Evolutionary conservation across 176 grass and related monocot genomes (phyloP), one percentile per base, ranked within the genome.

Genomic region (Oryza rufipogon): DNA sequence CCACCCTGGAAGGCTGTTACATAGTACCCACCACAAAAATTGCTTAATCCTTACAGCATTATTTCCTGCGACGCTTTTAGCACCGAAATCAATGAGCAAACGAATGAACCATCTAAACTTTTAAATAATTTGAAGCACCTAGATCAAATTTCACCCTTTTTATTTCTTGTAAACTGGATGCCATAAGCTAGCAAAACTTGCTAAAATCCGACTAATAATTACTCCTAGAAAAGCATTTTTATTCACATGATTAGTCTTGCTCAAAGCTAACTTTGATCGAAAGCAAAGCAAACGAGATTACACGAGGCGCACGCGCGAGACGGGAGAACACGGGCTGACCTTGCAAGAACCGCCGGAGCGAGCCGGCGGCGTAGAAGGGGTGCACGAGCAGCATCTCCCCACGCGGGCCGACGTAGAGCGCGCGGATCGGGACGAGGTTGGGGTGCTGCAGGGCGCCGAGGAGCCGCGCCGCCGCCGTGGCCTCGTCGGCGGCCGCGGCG

Each of bases 351-450:
- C 77, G 91, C 5, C 92, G 84, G 47, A 98, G 96, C 56, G 88
- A 93, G 22, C 91, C 91, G 68, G 96, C 93, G 30, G 89, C 91
- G 78, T 93, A 98, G 85, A 95, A 95, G 0, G 93, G 96, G 65
- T 95, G 95, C 11, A 93, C 95, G 30, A 98, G 88, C 78, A 98
- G 90, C 76, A 95, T 98, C 91, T 98, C 93, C 28, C 95, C 93
- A 6, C 91, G 84, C 67, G 95, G 95, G 6, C 95, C 95, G 20
- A 93, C 77, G 76, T 98, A 98, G 49, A 98, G 83, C 48, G 95
- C 95, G 78, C 85, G 86, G 75, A 93, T 75, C 64, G 95, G 92
- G 16, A 98, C 92, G 77, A 98, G 81, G 91, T 98, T 98, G 10
- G 89, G 83, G 69, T 98, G 95, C 48, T 81, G 88, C 67, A 78